These are phyloP conservation scores for Capsella rubella DNA, from an alignment of 441 rosid species.

Conservation along the genomic window DNA sequence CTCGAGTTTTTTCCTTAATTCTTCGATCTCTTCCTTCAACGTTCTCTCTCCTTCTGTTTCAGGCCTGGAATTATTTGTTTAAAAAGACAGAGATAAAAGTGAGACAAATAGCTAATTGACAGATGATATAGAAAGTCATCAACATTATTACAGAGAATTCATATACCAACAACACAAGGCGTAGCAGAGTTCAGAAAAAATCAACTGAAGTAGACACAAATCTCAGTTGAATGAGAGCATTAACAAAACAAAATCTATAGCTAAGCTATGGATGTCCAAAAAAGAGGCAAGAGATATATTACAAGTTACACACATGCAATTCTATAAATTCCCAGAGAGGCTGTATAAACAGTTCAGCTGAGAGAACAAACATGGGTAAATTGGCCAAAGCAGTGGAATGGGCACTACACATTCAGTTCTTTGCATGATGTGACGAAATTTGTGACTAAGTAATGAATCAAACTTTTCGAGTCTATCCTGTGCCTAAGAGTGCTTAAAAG, in stretches of 20 bases:
- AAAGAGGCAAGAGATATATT: background rate
- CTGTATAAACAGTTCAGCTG: background rate
- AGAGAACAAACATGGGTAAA: background rate
- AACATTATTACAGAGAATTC: slow-evolving; percentile 2
- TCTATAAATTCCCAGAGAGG: background rate
- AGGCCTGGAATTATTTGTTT: slow-evolving; percentile 60
- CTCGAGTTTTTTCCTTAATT: slow-evolving; percentile 59
- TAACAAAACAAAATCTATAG: background rate
- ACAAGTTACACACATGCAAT: slow-evolving; percentile 5
- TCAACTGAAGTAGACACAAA: slow-evolving; percentile 6
- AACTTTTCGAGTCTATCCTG: background rate
- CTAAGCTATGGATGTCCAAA: background rate
- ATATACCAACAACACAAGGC: background rate
- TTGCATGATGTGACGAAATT: background rate
- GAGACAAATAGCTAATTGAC: slow-evolving; percentile 13
- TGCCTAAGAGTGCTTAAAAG: slow-evolving; percentile 19
- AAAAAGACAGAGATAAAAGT: slow-evolving; percentile 4
- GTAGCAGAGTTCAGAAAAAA: slow-evolving; percentile 4
- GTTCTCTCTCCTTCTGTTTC: slow-evolving; percentile 81
- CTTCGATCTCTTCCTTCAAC: slow-evolving; percentile 75
- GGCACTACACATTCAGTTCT: background rate
- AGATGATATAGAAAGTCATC: slow-evolving; percentile 20
- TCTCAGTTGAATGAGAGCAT: background rate
- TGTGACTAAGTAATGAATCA: slow-evolving; percentile 1
- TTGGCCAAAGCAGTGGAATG: slow-evolving; percentile 2